A percentile compares a stretch with the other conserved stretches of the same genome.
Conservation (phyloP, 2,329 filamentous ascomycete species). For the Colletotrichum magnum region DNA sequence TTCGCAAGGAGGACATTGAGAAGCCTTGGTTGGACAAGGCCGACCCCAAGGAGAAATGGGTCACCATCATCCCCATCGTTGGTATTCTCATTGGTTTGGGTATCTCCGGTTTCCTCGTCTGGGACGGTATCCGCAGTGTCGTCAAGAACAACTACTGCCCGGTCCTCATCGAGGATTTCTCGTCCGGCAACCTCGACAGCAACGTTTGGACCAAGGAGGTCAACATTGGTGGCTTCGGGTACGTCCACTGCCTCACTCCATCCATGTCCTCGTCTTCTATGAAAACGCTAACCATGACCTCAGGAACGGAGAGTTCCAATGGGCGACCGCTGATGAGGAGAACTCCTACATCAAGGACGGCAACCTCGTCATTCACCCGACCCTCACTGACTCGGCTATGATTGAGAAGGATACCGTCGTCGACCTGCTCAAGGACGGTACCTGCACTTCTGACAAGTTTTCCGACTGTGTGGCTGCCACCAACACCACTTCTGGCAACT, state of each 20-base stretch:
- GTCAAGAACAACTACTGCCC: slow-evolving; percentile 81
- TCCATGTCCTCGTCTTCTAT: not conserved
- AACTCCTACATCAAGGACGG: slow-evolving; percentile 82
- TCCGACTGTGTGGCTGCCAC: slow-evolving; percentile 77
- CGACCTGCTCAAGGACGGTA: slow-evolving; percentile 75
- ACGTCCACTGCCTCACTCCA: slow-evolving; percentile 51
- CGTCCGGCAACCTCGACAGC: slow-evolving; percentile 66
- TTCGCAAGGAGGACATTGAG: slow-evolving; percentile 80
- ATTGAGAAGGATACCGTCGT: slow-evolving; percentile 77
- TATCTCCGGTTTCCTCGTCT: slow-evolving; percentile 80
- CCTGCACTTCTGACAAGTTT: slow-evolving; percentile 73
- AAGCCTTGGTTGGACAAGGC: slow-evolving; percentile 83
- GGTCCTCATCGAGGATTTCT: slow-evolving; percentile 77
- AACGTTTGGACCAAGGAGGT: slow-evolving; percentile 82
- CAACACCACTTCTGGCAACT: slow-evolving; percentile 79
- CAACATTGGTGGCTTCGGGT: slow-evolving; percentile 83
- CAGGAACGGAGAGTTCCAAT: slow-evolving; percentile 86
- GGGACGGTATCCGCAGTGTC: slow-evolving; percentile 80
- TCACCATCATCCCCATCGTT: slow-evolving; percentile 82
- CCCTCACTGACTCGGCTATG: slow-evolving; percentile 77
- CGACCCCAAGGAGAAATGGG: slow-evolving; percentile 88
- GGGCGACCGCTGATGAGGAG: slow-evolving; percentile 79
- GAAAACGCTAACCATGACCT: slow-evolving; percentile 17
- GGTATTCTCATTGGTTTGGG: slow-evolving; percentile 78
- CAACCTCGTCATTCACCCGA: slow-evolving; percentile 81